phyloP scores from a whole-genome alignment of 1,139 yeast species.

The Protomyces inundatus region DNA sequence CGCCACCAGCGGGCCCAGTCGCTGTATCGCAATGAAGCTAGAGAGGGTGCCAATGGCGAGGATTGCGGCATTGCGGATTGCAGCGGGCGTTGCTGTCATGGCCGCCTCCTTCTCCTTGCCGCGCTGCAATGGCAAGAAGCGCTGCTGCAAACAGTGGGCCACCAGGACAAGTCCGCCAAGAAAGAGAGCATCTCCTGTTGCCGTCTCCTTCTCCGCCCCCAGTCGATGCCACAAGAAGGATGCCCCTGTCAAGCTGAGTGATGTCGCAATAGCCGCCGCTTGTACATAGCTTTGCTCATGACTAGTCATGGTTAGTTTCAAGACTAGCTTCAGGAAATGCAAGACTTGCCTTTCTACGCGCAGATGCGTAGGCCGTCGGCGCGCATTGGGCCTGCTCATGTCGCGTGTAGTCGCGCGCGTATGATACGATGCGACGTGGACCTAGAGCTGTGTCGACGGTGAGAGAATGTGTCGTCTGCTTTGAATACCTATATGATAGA shows the following conservation, averaged over 20 bases:
- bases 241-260: background rate
- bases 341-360: background rate
- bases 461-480: no score
- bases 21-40: background rate
- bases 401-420: background rate
- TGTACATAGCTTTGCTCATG: background rate
- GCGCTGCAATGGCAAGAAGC: background rate
- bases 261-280: background rate
- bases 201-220: background rate
- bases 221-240: background rate
- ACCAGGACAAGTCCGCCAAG: background rate
- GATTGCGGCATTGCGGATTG: background rate
- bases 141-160: background rate
- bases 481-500: no score
- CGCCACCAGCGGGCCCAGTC: background rate
- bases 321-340: background rate
- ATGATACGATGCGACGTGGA: no score
- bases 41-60: background rate
- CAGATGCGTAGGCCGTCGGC: background rate
- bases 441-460: no score
- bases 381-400: background rate
- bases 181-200: background rate
- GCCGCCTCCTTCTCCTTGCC: background rate
- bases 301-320: background rate
- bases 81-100: background rate